Evolutionary conservation across 2,329 filamentous ascomycete genomes (phyloP), one percentile per base, ranked within the genome.

Genomic region (Penicillium sp.): DNA sequence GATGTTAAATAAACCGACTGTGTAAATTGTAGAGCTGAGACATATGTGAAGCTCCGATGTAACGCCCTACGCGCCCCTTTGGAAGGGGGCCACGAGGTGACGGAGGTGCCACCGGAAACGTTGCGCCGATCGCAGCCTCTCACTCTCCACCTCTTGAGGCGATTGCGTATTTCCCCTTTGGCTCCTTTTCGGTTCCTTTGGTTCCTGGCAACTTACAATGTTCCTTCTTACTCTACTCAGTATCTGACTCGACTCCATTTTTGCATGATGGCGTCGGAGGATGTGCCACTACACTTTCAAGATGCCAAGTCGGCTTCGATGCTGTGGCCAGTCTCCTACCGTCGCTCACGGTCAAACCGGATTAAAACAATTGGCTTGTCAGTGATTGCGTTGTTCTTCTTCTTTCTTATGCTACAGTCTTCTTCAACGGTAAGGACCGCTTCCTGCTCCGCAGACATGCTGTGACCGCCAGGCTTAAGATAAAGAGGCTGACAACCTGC

Each of bases 331-430:
- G 54, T 59, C 27, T 65, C 59, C 51, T 60, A 62, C 50, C 63
- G 56, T 56, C 67, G 69, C 27, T 63, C 65, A 18, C 63, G 69
- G 32, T 58, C 64, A 32, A 65, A 65, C 45, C 63, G 65, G 44
- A 56, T 60, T 15, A 68, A 65, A 51, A 48, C 63, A 38, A 38
- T 71, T 39, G 56, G 59, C 37, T 44, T 66, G 21, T 55, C 59
- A 25, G 56, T 53, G 18, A 50, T 67, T 46, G 62, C 55, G 25
- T 58, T 71, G 31, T 55, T 70, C n/a, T 32, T 67, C 10, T 39
- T 66, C n/a, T 37, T 68, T 13, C 54, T 60, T 34, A 37, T 67
- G 18, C 50, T 66, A 38, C 59, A 47, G 3, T 59, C 60, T 6
- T 61, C 66, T 21, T 58, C 54, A 32, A 53, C 52, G 42, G 66